Evolutionary conservation across 768 basidiomycete species (phyloP), one percentile per base, ranked within the genome.

Genomic region (Mycena epipterygia): DNA sequence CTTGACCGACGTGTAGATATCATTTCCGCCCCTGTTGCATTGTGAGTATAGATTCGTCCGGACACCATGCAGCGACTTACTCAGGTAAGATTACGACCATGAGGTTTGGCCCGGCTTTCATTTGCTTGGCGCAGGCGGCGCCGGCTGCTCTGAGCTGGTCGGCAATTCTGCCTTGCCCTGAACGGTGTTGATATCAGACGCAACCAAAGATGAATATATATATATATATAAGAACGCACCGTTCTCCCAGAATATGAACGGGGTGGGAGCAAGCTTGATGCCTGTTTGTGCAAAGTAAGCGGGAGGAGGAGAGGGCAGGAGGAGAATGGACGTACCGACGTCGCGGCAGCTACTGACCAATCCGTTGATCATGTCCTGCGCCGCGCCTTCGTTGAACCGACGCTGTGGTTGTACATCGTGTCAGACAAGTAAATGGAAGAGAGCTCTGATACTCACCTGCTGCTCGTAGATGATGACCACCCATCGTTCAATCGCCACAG

Each of bases 1-100:
- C 81, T 95, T 95, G 29, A 95, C 87, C 23, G 89, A 88, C 2
- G 87, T 90, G 73, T 95, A 95, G 13, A 94, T 88, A 58, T 95
- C 93, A 46, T 91, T 90, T 1, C 90, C 91, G 2, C 88, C 88
- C 70, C 95, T 91, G 0, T 93, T 89, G 86, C 0, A 94, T 87
- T 27, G 93, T 83, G 1, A 94, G 29, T 32, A 52, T 9, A 82
- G 6, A 81, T 82, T 0, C 93, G 91, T 1, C 81, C 78, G 7
- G 73, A 77, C n/a, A n/a, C n/a, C n/a, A 9, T 78, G 23, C 3
- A 35, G 16, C 16, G 6, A 19, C 6, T 29, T 41, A 35, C 41
- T 56, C 51, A 35, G 93, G 94, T 23, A 95, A 84, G 44, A 95
- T 78, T 30, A 90, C 87, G 1, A 95, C 88, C 27, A 94, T 83